Evolutionary conservation across 1,284 basidiomycete genomes (phyloP).

Genomic region (Moesziomyces sp.): DNA sequence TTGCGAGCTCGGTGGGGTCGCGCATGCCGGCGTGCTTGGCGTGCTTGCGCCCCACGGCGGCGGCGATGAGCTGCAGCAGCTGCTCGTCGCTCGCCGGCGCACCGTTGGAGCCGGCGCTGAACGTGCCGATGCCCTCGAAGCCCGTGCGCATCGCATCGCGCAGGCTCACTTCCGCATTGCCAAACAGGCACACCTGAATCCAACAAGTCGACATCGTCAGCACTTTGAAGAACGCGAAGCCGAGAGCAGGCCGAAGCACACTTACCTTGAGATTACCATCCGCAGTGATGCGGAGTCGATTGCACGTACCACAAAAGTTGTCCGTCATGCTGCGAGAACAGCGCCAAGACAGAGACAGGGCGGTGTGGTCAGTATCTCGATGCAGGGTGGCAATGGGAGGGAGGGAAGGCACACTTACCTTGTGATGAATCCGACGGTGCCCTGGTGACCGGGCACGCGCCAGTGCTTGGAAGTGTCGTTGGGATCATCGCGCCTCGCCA

Average conservation of each 20-base stretch:
- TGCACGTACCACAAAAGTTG: slow-evolving; percentile 87
- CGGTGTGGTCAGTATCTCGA: background rate
- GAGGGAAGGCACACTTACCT: slow-evolving; percentile 29
- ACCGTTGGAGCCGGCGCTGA: slow-evolving; percentile 24
- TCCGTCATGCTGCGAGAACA: slow-evolving; percentile 73
- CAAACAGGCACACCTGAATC: slow-evolving; percentile 76
- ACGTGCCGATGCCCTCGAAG: slow-evolving; percentile 27
- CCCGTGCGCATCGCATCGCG: slow-evolving; percentile 76
- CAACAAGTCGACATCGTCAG: background rate
- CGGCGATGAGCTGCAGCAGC: slow-evolving; percentile 75
- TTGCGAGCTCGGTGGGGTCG: slow-evolving; percentile 55
- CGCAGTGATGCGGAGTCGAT: slow-evolving; percentile 82
- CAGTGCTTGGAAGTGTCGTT: slow-evolving; percentile 86
- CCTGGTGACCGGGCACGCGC: slow-evolving; percentile 77
- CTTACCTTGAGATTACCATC: slow-evolving; percentile 87
- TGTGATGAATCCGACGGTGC: slow-evolving; percentile 82
- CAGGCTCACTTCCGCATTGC: slow-evolving; percentile 83
- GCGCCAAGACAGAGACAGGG: background rate
- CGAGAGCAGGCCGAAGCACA: background rate
- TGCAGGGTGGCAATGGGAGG: background rate
- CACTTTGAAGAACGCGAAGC: background rate
- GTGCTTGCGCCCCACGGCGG: slow-evolving; percentile 79
- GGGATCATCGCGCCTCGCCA: slow-evolving; percentile 71
- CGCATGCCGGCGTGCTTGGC: slow-evolving; percentile 77
- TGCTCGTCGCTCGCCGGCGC: slow-evolving; percentile 72